phyloP scores from a whole-genome alignment of 306 rosid genomes.

The Phaseolus lunatus region DNA sequence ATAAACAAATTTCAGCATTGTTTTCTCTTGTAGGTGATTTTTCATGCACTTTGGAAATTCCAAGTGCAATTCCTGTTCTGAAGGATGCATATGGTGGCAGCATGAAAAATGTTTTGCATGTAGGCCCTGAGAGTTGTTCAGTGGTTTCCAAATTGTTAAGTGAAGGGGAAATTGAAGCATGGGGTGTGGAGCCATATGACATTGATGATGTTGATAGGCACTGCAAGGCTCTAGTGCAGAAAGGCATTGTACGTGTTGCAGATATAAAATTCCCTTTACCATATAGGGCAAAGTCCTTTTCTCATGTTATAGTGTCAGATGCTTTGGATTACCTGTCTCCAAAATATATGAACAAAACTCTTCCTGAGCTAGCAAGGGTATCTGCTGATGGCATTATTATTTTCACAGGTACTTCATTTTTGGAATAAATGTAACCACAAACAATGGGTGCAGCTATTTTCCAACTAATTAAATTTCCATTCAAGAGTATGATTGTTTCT shows the following conservation, averaged over 20 bases:
- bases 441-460: neutral
- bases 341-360: conserved; percentile 81
- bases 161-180: conserved; percentile 83
- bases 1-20: conserved; percentile 5
- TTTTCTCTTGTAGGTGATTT: conserved; percentile 63
- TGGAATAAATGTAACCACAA: neutral
- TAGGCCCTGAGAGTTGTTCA: conserved; percentile 89
- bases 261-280: conserved; percentile 90
- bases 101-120: conserved; percentile 80
- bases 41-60: conserved; percentile 81
- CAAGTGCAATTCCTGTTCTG: conserved; percentile 70
- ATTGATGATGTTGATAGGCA: conserved; percentile 74
- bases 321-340: conserved; percentile 94
- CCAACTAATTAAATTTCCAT: conserved; percentile 2
- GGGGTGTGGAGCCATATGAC: conserved; percentile 97
- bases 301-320: conserved; percentile 84
- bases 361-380: conserved; percentile 87
- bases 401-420: conserved; percentile 68
- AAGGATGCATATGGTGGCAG: conserved; percentile 76
- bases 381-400: conserved; percentile 76
- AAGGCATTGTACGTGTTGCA: conserved; percentile 79
- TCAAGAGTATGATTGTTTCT: neutral
- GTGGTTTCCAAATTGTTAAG: conserved; percentile 72
- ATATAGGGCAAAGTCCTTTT: conserved; percentile 83
- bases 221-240: conserved; percentile 81